Conservation (phyloP, 2,329 filamentous ascomycete genomes). For the Fusarium bactridioides region DNA sequence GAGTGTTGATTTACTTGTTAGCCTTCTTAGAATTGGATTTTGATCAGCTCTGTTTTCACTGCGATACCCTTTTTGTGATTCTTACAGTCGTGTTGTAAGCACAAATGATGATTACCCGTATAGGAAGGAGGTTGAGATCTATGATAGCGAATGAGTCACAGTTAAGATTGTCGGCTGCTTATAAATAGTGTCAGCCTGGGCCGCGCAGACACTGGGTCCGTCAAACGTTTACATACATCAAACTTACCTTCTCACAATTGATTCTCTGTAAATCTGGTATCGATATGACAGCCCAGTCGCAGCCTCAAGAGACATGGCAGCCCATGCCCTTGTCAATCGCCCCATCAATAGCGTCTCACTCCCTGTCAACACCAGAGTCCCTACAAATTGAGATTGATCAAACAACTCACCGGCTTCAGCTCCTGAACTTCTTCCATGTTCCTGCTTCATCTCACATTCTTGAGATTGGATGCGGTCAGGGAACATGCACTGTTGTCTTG, state of each 20-base stretch:
- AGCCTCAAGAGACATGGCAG: not conserved
- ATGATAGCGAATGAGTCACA: not conserved
- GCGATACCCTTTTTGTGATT: too few relatives aligned
- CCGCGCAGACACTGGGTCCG: not conserved
- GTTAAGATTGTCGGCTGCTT: not conserved
- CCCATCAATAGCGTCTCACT: not conserved
- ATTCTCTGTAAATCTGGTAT: not conserved
- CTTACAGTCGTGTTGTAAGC: too few relatives aligned
- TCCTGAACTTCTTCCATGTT: not conserved
- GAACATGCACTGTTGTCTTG: constrained; percentile 15
- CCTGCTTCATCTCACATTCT: not conserved
- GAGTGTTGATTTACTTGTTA: fast-evolving
- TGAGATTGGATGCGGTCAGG: constrained; percentile 9
- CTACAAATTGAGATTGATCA: constrained; percentile 8
- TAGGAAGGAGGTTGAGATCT: not conserved
- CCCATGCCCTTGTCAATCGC: not conserved
- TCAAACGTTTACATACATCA: fast-evolving
- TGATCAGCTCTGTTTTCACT: too few relatives aligned
- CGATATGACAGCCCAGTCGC: not conserved
- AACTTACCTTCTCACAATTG: too few relatives aligned
- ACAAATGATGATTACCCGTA: not conserved
- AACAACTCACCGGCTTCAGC: not conserved
- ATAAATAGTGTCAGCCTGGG: not conserved
- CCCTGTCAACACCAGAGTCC: not conserved
- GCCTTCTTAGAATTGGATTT: too few relatives aligned